Evolutionary conservation across 192 early-diverging fungal species (phyloP), one percentile per base, ranked within the genome.

Genomic region (Coemansia furcata): DNA sequence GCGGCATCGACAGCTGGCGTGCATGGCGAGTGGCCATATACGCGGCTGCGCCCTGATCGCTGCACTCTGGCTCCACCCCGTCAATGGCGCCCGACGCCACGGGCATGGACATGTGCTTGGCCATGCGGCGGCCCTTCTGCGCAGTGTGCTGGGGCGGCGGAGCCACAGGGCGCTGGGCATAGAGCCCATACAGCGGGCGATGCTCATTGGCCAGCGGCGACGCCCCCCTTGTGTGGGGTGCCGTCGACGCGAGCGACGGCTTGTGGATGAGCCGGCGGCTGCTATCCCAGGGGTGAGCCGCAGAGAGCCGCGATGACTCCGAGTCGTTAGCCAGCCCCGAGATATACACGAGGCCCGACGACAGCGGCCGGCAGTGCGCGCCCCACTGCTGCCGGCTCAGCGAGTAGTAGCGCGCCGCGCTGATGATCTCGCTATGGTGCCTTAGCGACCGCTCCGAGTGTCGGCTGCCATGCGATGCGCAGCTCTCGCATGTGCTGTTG

Each of bases 71-170:
- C 58, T 60, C 58, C 5, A 38, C 58, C 1, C 40, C 21, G 15
- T 4, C 40, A 15, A 32, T 40, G 12, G 32, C 57, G 23, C 52
- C 54, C 12, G 30, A 58, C 19, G 52, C 63, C 54, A 67, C 43
- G 14, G 71, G 71, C 71, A 73, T 73, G 6, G 71, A 73, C 71
- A 67, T 73, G 54, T 73, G 71, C 49, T 73, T 62, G 54, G 71
- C 65, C 36, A 60, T 38, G 4, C 58, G 58, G 58, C 36, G 58
- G 8, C 58, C 15, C 54, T 33, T 57, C n/a, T 30, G 54, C 4
- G n/a, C n/a, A n/a, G n/a, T n/a, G n/a, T n/a, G n/a, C 30, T 17
- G n/a, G 19, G 23, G 36, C 6, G 36, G 19, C 19, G 35, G 19
- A 11, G 46, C 63, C 0, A 68, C 59, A 2, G 67, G 38, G 30